phyloP scores from a whole-genome alignment of 345 rosid species.

The Lepidium didymum region DNA sequence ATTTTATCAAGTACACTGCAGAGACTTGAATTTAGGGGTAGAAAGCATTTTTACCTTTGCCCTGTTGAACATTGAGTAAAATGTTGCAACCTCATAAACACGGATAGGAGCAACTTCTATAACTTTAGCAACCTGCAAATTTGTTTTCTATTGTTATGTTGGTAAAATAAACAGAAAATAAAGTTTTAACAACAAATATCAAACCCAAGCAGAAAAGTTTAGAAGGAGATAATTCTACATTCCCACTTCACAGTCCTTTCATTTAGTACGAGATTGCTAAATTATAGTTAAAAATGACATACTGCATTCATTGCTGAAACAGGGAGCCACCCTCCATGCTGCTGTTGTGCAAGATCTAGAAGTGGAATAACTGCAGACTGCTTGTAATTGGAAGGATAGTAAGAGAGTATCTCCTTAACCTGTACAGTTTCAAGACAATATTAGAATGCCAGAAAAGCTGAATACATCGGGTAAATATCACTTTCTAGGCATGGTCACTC shows the following conservation, averaged over 20 bases:
- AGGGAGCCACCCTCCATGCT: slow-evolving; percentile 99
- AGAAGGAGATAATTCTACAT: not conserved
- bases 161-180: not conserved
- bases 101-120: slow-evolving; percentile 91
- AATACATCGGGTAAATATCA: not conserved
- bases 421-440: slow-evolving; percentile 13
- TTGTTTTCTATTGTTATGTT: not conserved
- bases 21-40: not conserved
- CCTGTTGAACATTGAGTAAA: slow-evolving; percentile 97
- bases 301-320: slow-evolving; percentile 99
- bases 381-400: slow-evolving; percentile 96
- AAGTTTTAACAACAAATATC: not conserved
- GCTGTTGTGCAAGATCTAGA: slow-evolving; percentile 99
- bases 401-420: slow-evolving; percentile 91
- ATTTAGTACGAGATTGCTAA: not conserved
- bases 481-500: not conserved
- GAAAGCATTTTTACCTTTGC: slow-evolving; percentile 46
- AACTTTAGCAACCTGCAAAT: slow-evolving; percentile 71
- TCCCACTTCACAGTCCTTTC: not conserved
- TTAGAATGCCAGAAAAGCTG: not conserved
- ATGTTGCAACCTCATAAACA: slow-evolving; percentile 94
- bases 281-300: not conserved
- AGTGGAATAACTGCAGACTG: slow-evolving; percentile 96
- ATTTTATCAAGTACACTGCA: not conserved
- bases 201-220: not conserved